Evolutionary conservation across 2,329 filamentous ascomycete genomes (phyloP).

Genomic region (Periconia macrospinosa): DNA sequence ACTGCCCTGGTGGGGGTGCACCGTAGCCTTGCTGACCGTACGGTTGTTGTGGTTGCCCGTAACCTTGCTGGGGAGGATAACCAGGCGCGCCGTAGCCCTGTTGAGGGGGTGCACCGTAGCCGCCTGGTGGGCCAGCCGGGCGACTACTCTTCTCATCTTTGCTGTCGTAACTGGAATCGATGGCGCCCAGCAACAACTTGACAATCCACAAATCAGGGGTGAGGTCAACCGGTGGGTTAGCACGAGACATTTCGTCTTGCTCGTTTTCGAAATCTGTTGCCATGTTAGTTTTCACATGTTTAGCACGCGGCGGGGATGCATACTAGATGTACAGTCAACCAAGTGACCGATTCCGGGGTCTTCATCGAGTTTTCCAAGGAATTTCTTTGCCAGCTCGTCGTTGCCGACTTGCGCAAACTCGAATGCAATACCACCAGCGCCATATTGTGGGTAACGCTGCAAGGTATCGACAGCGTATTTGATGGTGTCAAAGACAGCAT

Average conservation of each 20-base stretch:
- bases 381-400: conserved; percentile 65
- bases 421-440: conserved; percentile 63
- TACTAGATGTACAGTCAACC: conserved; percentile 71
- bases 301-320: conserved; percentile 23
- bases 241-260: conserved; percentile 65
- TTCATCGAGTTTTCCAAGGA: conserved; percentile 65
- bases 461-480: conserved; percentile 57
- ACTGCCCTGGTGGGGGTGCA: conserved; percentile 18
- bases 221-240: conserved; percentile 63
- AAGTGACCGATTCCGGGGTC: conserved; percentile 63
- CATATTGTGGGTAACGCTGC: conserved; percentile 49
- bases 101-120: conserved; percentile 13
- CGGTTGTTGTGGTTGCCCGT: conserved; percentile 37
- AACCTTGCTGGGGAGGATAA: conserved; percentile 17
- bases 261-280: conserved; percentile 65
- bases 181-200: conserved; percentile 68
- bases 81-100: conserved; percentile 31
- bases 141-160: conserved; percentile 63
- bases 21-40: conserved; percentile 27
- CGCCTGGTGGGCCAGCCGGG: conserved; percentile 17
- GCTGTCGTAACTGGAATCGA: conserved; percentile 66
- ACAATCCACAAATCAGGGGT: conserved; percentile 68
- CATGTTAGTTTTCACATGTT: conserved; percentile 5
- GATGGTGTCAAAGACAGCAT: conserved; percentile 61
- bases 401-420: conserved; percentile 72